Evolutionary conservation across 306 rosid genomes (phyloP).

Genomic region (Argentina anserina): DNA sequence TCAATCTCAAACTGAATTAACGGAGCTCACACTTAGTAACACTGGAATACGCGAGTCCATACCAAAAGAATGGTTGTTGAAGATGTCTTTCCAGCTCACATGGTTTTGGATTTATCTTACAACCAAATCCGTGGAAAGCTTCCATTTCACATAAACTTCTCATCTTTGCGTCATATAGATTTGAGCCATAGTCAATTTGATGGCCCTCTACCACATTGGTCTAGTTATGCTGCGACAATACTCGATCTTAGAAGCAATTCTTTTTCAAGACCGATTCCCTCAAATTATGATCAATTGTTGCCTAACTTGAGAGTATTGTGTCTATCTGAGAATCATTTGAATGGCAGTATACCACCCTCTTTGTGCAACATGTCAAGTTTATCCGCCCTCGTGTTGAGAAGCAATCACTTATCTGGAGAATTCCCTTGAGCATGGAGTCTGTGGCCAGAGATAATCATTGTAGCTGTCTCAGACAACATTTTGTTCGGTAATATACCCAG

Average conservation of each 20-base stretch:
- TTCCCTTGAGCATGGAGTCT: not conserved
- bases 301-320: not conserved
- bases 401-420: not conserved
- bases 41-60: not conserved
- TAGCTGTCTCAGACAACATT: not conserved
- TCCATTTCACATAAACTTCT: not conserved
- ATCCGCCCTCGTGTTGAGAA: rapidly evolving
- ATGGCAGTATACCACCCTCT: not conserved
- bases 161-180: not conserved
- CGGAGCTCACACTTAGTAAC: not conserved
- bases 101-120: not conserved
- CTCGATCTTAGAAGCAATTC: not conserved
- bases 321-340: not conserved
- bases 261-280: not conserved
- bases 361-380: not conserved
- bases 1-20: not conserved
- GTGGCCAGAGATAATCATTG: rapidly evolving
- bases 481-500: not conserved
- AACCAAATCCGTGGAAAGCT: constrained; percentile 1
- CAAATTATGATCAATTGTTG: not conserved
- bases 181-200: not conserved
- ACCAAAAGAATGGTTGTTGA: not conserved
- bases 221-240: not conserved
- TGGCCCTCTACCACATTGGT: not conserved
- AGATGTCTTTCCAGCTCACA: not conserved